Conservation (phyloP, 208 protist species). For the Naegleria fowleri region DNA sequence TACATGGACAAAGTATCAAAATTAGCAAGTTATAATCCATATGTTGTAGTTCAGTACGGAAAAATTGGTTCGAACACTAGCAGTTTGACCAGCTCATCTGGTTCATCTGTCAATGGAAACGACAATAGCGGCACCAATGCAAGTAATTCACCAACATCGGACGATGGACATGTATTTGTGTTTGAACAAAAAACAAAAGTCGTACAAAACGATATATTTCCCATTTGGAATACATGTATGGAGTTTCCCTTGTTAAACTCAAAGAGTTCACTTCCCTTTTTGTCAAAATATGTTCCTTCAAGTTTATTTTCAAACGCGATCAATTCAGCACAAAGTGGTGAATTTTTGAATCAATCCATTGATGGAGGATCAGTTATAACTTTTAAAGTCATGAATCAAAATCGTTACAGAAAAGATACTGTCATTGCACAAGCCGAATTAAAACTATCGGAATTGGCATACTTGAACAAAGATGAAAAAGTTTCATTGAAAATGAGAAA, state of each 20-base stretch:
- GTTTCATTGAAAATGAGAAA: not conserved
- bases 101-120: not conserved
- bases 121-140: not conserved
- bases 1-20: not conserved
- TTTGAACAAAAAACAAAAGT: not conserved
- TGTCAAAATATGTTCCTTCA: too few species aligned
- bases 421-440: not conserved
- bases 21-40: not conserved
- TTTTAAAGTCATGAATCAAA: not conserved
- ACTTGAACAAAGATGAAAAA: not conserved
- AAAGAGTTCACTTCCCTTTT: not conserved
- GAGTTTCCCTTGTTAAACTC: not conserved
- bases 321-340: not conserved
- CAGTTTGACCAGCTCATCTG: too few species aligned
- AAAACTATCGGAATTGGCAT: not conserved
- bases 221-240: not conserved
- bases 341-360: not conserved
- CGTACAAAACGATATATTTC: not conserved
- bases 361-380: not conserved
- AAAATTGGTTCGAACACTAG: not conserved
- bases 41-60: not conserved
- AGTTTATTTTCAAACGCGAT: not conserved
- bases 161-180: not conserved
- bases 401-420: not conserved
- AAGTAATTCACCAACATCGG: not conserved